These are phyloP conservation scores for Pouteria campechiana DNA, from an alignment of 179 eudicot species.

Conservation along the genomic window DNA sequence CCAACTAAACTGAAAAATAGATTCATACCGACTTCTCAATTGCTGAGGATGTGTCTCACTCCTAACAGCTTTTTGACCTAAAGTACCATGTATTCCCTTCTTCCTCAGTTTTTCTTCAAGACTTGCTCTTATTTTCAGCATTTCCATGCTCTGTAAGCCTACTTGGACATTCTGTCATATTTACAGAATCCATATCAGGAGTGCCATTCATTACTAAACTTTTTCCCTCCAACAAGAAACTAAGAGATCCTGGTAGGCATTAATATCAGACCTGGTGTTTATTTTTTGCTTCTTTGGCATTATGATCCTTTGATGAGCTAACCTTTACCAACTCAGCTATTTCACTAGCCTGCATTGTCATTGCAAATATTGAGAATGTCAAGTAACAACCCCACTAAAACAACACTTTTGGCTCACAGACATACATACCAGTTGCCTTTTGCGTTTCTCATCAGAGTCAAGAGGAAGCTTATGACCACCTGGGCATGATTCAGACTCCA, in stretches of 20 bases:
- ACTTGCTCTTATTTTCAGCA: constrained; percentile 77
- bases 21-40: too few relatives aligned
- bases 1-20: too few relatives aligned
- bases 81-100: constrained; percentile 47
- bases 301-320: constrained; percentile 13
- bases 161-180: constrained; percentile 42
- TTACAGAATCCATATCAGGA: not conserved
- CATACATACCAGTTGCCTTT: constrained; percentile 25
- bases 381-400: not conserved
- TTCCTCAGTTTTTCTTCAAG: constrained; percentile 83
- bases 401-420: not conserved
- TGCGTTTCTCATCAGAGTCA: constrained; percentile 13
- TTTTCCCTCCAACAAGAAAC: too few relatives aligned
- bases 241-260: too few relatives aligned
- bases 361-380: not conserved
- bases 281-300: constrained; percentile 15
- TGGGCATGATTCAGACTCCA: constrained; percentile 13
- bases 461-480: constrained; percentile 8
- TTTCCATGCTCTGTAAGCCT: constrained; percentile 62
- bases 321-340: constrained; percentile 22
- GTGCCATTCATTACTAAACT: too few relatives aligned
- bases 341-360: constrained; percentile 17
- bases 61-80: constrained; percentile 20
- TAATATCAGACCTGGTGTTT: constrained; percentile 32
- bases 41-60: constrained; percentile 22